Evolutionary conservation across 2,329 filamentous ascomycete species (phyloP), one percentile per base, ranked within the genome.

Genomic region (Hypomyces perniciosus): DNA sequence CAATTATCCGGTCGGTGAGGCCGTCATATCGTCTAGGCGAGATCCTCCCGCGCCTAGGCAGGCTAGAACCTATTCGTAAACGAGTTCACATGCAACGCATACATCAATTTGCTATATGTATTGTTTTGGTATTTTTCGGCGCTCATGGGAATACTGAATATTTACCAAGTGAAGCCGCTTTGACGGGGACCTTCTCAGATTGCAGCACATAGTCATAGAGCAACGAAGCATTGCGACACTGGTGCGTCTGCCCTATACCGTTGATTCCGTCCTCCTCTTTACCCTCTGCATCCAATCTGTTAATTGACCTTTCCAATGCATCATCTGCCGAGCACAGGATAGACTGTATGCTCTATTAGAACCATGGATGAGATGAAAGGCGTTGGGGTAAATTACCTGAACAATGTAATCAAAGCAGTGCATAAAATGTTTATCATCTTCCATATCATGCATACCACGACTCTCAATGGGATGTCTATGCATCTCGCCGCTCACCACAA

Each of bases 361-460:
- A 39, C 27, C n/a, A 26, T 12, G 12, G 13, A 33, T 26, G 28
- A 40, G 38, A n/a, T n/a, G 12, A 27, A 42, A 6, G 9, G 10
- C n/a, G 30, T 33, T 34, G 28, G 6, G 27, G 4, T 10, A 20
- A 7, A 26, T 46, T 20, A 46, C 44, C 30, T 46, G 44, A 10
- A 34, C 44, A 27, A 46, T 35, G 31, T 46, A 46, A 31, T 46
- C 44, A 12, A 46, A 46, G 30, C 44, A 46, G 44, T 46, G 44
- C 44, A 46, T 35, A 34, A 46, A 27, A 20, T 46, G 44, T 35
- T 46, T 6, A 12, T 37, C n/a, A 7, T 27, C 44, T 34, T 46
- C 13, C 30, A 20, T 46, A n/a, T 30, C 12, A 13, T 33, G 30
- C 28, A 13, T 45, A 20, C 30, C 28, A 33, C 43, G 30, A 35